phyloP scores from a whole-genome alignment of 139 green algal genomes.

The Choricystis sp. region DNA sequence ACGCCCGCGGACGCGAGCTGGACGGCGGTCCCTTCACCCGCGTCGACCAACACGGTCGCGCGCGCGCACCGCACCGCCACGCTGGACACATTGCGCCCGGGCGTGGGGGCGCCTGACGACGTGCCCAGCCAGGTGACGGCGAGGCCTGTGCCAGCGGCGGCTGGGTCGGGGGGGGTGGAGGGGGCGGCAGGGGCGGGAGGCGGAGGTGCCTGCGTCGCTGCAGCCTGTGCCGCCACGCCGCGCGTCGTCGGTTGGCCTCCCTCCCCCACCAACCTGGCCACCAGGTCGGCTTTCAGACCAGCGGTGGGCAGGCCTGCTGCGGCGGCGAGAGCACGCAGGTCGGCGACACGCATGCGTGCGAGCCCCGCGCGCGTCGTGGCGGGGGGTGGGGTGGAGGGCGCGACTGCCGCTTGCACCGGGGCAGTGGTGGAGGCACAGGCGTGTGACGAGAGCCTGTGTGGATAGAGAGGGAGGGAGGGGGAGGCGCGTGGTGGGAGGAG shows the following conservation, averaged over 20 bases:
- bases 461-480: no score
- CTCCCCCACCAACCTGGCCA: no score
- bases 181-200: no score
- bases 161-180: not conserved
- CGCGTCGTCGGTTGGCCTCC: no score
- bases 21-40: constrained; percentile 66
- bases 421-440: no score
- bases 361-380: not conserved
- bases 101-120: constrained; percentile 50
- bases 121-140: constrained; percentile 77
- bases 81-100: constrained; percentile 65
- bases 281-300: not conserved
- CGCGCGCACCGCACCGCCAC: constrained; percentile 33
- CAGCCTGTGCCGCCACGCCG: not conserved
- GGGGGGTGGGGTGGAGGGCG: no score
- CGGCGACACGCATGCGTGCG: not conserved
- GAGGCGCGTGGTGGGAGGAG: no score
- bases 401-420: no score
- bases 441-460: no score
- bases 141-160: constrained; percentile 14
- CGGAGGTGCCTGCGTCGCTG: no score
- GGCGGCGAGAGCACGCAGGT: not conserved
- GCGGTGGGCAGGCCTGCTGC: not conserved
- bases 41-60: constrained; percentile 63
- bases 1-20: constrained; percentile 36